Evolutionary conservation across 768 basidiomycete species (phyloP), one percentile per base, ranked within the genome.

Genomic region (Tylopilus plumbeoviolaceoides): DNA sequence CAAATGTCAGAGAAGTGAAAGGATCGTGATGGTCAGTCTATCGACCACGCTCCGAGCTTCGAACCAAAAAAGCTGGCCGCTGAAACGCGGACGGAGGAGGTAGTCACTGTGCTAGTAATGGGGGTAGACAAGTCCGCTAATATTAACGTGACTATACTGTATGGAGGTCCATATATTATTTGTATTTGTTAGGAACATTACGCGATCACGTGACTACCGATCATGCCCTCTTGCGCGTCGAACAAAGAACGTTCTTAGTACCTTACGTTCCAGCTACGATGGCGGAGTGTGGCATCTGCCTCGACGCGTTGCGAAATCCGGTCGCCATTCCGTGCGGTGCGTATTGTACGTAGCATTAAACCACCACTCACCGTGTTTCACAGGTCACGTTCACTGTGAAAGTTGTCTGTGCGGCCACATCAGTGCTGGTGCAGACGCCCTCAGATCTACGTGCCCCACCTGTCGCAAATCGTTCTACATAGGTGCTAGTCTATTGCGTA

Each of bases 361-460:
- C 54, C 49, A 33, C 15, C 2, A 23, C 46, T 65, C 25, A 59
- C 39, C 25, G 18, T 39, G 30, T 31, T 18, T 41, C 31, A 27
- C 28, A 87, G 85, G 85, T 14, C 85, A 87, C 59, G 70, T 87
- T 38, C 85, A 84, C 63, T 87, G 85, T 65, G 73, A 76, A 49
- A 73, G 76, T 42, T 87, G 85, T 57, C 74, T 87, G 33, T 65
- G 73, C n/a, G 72, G 44, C 17, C 57, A 69, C 47, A 62, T 69
- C 44, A 51, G 20, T 45, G 47, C 65, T 44, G 67, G 67, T n/a
- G 3, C 59, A 21, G 65, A 71, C 48, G 69, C 69, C 7, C 58
- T 69, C 50, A 47, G 72, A 70, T 50, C 70, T 73, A 33, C 83
- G 79, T 87, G 85, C 58, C 84, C 83, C 12, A 73, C 75, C 5